phyloP scores from a whole-genome alignment of 2,329 filamentous ascomycete species.

The Rutstroemia sydowiana region DNA sequence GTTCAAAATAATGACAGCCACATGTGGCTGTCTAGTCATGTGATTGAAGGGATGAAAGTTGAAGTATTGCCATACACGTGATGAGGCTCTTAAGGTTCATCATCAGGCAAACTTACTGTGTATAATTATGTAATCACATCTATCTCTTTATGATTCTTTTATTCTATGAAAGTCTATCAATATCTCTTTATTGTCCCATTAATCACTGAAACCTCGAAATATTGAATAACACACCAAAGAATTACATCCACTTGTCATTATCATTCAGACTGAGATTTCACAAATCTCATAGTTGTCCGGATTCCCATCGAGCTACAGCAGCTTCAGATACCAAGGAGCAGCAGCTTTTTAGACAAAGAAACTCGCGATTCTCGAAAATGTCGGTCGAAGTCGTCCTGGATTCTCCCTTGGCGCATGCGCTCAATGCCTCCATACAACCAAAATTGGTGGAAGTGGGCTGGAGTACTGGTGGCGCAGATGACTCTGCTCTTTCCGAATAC shows the following conservation, averaged over 20 bases:
- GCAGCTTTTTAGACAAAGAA: conserved; percentile 12
- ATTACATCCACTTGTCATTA: background rate
- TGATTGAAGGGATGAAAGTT: too few relatives aligned
- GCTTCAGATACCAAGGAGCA: background rate
- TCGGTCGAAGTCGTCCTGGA: conserved; percentile 68
- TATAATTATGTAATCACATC: too few relatives aligned
- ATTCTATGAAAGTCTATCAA: background rate
- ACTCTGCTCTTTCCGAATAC: conserved; percentile 84
- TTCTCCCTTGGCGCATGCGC: conserved; percentile 76
- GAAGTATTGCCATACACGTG: too few relatives aligned
- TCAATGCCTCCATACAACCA: conserved; percentile 76
- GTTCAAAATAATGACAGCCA: too few relatives aligned
- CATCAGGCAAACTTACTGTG: too few relatives aligned
- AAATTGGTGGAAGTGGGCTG: conserved; percentile 92
- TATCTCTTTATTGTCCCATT: background rate
- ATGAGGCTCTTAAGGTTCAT: too few relatives aligned
- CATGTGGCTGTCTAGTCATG: too few relatives aligned
- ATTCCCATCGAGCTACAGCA: background rate
- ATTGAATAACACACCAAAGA: background rate
- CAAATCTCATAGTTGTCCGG: background rate
- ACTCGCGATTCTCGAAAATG: conserved; percentile 46
- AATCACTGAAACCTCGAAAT: too few relatives aligned
- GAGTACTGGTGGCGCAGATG: conserved; percentile 69
- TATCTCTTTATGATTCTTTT: conserved; percentile 5
- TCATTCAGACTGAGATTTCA: background rate